phyloP scores from a whole-genome alignment of 768 basidiomycete species.

The Rhodotorula toruloides region DNA sequence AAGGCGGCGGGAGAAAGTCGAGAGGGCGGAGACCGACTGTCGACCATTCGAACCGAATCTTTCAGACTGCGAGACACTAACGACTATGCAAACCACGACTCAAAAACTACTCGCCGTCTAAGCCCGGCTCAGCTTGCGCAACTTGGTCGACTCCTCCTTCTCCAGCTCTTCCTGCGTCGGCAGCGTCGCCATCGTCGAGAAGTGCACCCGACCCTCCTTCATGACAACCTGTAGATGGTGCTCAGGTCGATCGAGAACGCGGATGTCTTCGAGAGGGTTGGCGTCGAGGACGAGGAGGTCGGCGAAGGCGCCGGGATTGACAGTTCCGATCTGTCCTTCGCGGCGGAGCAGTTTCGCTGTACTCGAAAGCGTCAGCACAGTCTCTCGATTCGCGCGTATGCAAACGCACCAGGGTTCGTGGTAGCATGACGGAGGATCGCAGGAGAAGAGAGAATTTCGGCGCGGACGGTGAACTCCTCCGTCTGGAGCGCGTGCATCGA shows the following conservation, averaged over 20 bases:
- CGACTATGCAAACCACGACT: too few relatives aligned
- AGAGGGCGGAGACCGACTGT: neutral
- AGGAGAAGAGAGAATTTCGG: slow-evolving; percentile 46
- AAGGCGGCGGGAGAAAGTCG: neutral
- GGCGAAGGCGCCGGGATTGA: slow-evolving; percentile 48
- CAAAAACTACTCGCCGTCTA: too few relatives aligned
- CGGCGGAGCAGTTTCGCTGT: slow-evolving; percentile 48
- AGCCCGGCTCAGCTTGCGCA: neutral
- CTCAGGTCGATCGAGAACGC: slow-evolving; percentile 51
- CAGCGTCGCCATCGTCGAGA: slow-evolving; percentile 42
- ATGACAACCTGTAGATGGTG: slow-evolving; percentile 48
- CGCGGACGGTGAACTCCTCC: slow-evolving; percentile 52
- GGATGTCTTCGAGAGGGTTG: slow-evolving; percentile 52
- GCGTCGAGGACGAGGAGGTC: slow-evolving; percentile 50
- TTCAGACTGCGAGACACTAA: too few relatives aligned
- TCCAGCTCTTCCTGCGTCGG: slow-evolving; percentile 24
- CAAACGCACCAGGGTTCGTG: slow-evolving; percentile 45
- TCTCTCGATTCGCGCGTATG: too few relatives aligned
- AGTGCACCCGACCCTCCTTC: slow-evolving; percentile 47
- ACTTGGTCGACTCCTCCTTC: neutral
- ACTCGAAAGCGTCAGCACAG: neutral
- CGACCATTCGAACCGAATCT: too few relatives aligned
- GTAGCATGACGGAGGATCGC: slow-evolving; percentile 51
- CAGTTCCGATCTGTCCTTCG: slow-evolving; percentile 47
- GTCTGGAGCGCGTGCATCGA: slow-evolving; percentile 65